phyloP scores from a whole-genome alignment of 1,284 basidiomycete species.

The Sporisorium scitamineum region DNA sequence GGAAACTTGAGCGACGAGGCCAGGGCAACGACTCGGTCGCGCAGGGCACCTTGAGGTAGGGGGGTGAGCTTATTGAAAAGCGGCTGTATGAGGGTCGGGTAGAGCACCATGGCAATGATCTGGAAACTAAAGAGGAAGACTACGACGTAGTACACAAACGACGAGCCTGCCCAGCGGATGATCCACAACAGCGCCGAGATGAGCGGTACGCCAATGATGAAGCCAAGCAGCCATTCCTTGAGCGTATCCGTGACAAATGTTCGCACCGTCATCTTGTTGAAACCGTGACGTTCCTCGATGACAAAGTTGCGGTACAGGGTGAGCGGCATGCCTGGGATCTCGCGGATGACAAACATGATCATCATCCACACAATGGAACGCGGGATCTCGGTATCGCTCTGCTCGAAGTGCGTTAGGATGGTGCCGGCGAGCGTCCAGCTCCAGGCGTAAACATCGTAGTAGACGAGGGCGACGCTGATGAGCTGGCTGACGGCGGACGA shows the following conservation, averaged over 20 bases:
- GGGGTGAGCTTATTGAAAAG: constrained; percentile 97
- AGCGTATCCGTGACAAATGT: constrained; percentile 79
- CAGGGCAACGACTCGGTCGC: constrained; percentile 62
- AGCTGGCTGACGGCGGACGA: constrained; percentile 80
- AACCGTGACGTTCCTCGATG: constrained; percentile 92
- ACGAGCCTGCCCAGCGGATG: constrained; percentile 86
- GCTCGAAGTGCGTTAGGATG: constrained; percentile 61
- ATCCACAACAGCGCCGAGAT: constrained; percentile 87
- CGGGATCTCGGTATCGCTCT: constrained; percentile 74
- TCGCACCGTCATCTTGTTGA: constrained; percentile 88
- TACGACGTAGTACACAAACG: constrained; percentile 65
- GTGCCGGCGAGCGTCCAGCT: constrained; percentile 78
- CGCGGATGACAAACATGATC: constrained; percentile 57
- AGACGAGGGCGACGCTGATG: constrained; percentile 79
- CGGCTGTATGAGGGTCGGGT: constrained; percentile 84
- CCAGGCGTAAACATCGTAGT: constrained; percentile 82
- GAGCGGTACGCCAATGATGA: constrained; percentile 86
- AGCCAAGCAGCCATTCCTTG: constrained; percentile 82
- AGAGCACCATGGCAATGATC: constrained; percentile 72
- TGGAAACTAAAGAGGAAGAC: constrained; percentile 75
- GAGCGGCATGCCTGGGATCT: constrained; percentile 77
- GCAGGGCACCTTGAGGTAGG: constrained; percentile 71
- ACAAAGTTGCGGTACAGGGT: constrained; percentile 87
- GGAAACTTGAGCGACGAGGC: constrained; percentile 82
- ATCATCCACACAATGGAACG: constrained; percentile 82